Evolutionary conservation across 2,329 filamentous ascomycete species (phyloP), one percentile per base, ranked within the genome.

Genomic region (Fusarium lyarnte): DNA sequence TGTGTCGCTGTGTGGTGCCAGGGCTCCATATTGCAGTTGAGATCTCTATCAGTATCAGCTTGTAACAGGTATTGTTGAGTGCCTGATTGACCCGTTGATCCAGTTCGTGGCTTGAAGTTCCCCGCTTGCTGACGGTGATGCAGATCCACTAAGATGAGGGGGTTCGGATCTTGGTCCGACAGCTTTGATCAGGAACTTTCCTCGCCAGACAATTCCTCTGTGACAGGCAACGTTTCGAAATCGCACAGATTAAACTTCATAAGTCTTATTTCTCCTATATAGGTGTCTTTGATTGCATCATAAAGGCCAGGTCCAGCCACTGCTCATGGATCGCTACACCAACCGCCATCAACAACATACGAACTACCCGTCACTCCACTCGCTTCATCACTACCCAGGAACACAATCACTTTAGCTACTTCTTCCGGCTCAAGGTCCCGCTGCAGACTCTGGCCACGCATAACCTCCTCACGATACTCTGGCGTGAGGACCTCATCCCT

Each of bases 391-490:
- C 83, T 80, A 4, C 81, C 82, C 51, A 87, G 70, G 63, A 85
- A 87, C 33, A 86, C 72, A 58, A 85, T 82, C 57, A 86, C 74
- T 29, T 82, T 81, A 4, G 85, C 85, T 23, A 87, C 82, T 70
- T 87, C 85, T 8, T 78, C 80, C 1, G 84, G 84, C 66, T 79
- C 51, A 6, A 82, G 75, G 62, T 85, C 77, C 38, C 82, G 75
- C 80, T 86, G 81, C 41, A 87, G 49, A 21, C 81, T 81, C 79
- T 87, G 85, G 3, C 78, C 78, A 2, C 75, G 75, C 71, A 85
- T 73, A 8, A 85, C 81, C 45, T 79, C 70, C 73, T 83, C 75
- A n/a, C 75, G 69, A 36, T 81, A 81, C 74, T 85, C 84, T 0
- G 80, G 78, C 33, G 84, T 87, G 38, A 85, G 69, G 19, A 87